Evolutionary conservation across 2,329 filamentous ascomycete genomes (phyloP), one percentile per base, ranked within the genome.

Genomic region (Xylaria sp.): DNA sequence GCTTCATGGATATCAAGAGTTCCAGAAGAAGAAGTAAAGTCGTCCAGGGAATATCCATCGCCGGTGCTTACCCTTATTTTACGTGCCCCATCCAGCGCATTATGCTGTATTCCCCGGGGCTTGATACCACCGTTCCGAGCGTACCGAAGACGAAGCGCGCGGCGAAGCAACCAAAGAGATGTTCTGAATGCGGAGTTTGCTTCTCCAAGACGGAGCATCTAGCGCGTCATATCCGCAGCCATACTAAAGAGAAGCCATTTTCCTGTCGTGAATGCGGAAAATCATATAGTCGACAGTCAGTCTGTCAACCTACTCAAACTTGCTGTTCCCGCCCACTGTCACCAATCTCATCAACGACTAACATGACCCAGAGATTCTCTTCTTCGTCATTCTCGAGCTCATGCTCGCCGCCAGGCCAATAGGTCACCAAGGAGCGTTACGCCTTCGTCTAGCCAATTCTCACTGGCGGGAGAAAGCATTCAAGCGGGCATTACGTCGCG

Each of bases 221-320:
- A 25, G 66, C 66, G 62, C 61, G 66, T 42, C 66, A 68, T 47
- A 65, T 68, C 62, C 62, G 66, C 11, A 68, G 66, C 29, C 66
- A 68, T 55, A 68, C 66, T 13, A 68, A 65, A 27, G 66, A 68
- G 47, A 68, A 68, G 38, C 66, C 66, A 17, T 68, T 68, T 17
- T 65, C 66, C 2, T 68, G 66, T 62, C 62, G 53, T 22, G 66
- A 68, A 44, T 68, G 66, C 29, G 66, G 66, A 39, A 65, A 54
- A 29, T 68, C 66, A 27, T 68, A 68, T 33, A 68, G 66, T 65
- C 66, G 66, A 58, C 66, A 68, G 66, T 68, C 39, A 68, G 66
- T 65, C 22, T 27, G 36, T 44, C 27, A 3, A 36, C 15, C 51
- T 20, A 38, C 25, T n/a, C 22, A 15, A 25, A 53, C 6, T 42